A percentile compares a stretch with the other conserved stretches of the same genome.
These are phyloP conservation scores for Aegilops longissima DNA, from an alignment of 176 grass and related monocot species.

Conservation along the genomic window DNA sequence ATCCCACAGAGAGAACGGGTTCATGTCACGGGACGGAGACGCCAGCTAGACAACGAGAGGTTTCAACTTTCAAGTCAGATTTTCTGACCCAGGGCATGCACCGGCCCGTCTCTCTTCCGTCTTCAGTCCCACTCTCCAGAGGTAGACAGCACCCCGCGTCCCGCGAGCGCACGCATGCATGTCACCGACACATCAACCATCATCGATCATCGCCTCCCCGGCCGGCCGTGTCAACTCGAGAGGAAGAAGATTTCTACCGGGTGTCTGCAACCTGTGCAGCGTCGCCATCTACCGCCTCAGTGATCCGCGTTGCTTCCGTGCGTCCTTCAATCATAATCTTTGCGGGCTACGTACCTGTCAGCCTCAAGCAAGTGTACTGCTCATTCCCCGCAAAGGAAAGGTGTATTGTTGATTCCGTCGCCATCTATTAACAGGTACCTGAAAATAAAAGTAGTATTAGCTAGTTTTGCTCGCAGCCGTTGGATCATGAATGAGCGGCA, in stretches of 20 bases:
- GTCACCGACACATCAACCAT: too few relatives aligned
- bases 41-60: neutral
- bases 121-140: neutral
- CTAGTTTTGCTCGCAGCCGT: too few relatives aligned
- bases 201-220: too few relatives aligned
- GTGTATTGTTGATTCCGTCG: too few relatives aligned
- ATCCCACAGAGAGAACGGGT: neutral
- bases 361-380: neutral
- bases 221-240: neutral
- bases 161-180: too few relatives aligned
- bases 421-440: too few relatives aligned
- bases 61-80: neutral
- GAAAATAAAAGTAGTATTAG: too few relatives aligned
- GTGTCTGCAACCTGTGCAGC: neutral
- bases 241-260: neutral
- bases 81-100: too few relatives aligned
- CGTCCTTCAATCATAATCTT: neutral
- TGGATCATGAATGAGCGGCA: too few relatives aligned
- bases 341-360: neutral
- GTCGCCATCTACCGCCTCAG: neutral
- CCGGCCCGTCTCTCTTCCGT: neutral
- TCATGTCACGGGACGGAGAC: too few relatives aligned
- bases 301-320: neutral
- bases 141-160: neutral
- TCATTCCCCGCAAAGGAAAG: neutral